Base-by-base conservation (phyloP, 1,284 basidiomycete genomes). In the Boletus semigastroideus region DNA sequence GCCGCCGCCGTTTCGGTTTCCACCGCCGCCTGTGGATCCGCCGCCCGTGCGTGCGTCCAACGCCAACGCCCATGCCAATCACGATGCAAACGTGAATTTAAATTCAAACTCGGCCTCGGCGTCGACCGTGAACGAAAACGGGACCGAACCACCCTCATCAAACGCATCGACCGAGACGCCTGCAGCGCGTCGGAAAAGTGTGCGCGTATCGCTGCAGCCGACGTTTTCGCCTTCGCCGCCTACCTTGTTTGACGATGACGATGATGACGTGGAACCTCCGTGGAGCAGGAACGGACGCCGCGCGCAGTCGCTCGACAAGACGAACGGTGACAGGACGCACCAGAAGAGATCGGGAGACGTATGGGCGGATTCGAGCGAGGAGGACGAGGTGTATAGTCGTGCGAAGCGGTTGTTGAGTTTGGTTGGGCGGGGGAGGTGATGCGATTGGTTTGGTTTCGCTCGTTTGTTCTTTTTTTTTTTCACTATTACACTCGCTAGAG, bases 331-430 rank as follows among this genome's bases (percentile, higher is more conserved):
- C n/a, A n/a, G n/a, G 30, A 31, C 12, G 12, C 30, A 31, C 30
- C 13, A 14, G 30, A 31, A 11, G 30, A 31, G 12, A 13, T 12
- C 30, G 30, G 45, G 37, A 37, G 34, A 31, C 25, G 28, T 83
- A 56, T 89, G 87, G 87, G 74, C 77, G 57, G 83, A 90, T 61
- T 87, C 84, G 60, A 83, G 83, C 59, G 84, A 85, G 51, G 87
- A 88, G 59, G 85, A 88, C 61, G 81, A 78, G 54, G 81, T 78
- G 65, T 90, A 90, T 68, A 62, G 71, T 47, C 74, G 63, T 19
- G 87, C 87, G 49, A 78, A 75, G 69, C 71, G 61, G 53, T 55
- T 85, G 66, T 70, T 90, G 58, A 72, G 63, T 41, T 69, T 69
- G 54, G 66, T 74, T 30, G 73, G 74, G 49, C 72, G 68, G 59